phyloP scores from a whole-genome alignment of 228 moss, liverwort and hornwort genomes.

The Sphagnum fallax region DNA sequence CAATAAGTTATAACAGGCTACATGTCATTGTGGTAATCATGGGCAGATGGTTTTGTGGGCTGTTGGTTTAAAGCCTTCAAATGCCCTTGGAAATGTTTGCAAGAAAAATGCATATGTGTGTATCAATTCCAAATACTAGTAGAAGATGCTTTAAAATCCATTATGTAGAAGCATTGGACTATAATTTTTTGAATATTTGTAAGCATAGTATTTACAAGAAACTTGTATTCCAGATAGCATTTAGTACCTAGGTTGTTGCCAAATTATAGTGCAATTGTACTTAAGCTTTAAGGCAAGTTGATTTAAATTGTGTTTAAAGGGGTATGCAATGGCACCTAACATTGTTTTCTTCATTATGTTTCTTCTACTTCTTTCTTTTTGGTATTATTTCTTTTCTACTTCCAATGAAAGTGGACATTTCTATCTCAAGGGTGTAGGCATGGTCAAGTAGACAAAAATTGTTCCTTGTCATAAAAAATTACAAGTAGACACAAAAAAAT shows the following conservation, averaged over 20 bases:
- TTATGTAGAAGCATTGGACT: background rate
- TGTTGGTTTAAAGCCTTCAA: too few species aligned
- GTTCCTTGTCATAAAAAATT: too few species aligned
- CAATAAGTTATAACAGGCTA: too few species aligned
- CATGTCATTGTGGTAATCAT: too few species aligned
- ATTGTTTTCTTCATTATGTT: constrained; percentile 60
- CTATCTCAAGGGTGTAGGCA: background rate
- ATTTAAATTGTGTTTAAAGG: background rate
- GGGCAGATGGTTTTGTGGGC: too few species aligned
- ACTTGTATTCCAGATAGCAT: background rate
- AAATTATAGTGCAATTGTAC: too few species aligned
- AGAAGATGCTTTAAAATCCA: background rate
- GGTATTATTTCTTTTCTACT: constrained; percentile 3
- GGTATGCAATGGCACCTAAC: constrained; percentile 68
- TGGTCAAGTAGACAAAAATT: too few species aligned
- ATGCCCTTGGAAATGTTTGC: too few species aligned
- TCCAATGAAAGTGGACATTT: constrained; percentile 10
- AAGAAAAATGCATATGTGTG: background rate
- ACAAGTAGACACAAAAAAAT: too few species aligned
- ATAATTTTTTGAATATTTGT: background rate
- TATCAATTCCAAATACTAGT: background rate
- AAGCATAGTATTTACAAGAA: background rate
- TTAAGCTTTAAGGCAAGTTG: too few species aligned
- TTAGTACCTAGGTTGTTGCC: too few species aligned
- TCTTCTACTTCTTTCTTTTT: constrained; percentile 51